These are phyloP conservation scores for Aureobasidium leucospermi DNA, from an alignment of 2,329 filamentous ascomycete genomes.

Conservation along the genomic window DNA sequence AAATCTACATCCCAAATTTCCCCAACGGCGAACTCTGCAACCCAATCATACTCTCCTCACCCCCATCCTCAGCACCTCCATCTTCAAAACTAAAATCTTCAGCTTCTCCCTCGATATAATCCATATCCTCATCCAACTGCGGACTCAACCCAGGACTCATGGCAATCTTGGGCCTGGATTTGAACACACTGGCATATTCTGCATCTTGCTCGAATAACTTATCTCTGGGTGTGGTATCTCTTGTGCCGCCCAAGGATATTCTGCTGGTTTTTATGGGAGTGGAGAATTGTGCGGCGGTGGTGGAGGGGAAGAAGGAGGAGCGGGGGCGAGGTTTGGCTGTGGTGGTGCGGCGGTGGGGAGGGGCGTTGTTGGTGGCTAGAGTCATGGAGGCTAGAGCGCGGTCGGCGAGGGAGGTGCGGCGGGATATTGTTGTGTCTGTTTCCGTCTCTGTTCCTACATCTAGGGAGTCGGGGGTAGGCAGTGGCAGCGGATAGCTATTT, in stretches of 20 bases:
- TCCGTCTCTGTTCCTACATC: slow-evolving; percentile 13
- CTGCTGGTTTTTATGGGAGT: slow-evolving; percentile 36
- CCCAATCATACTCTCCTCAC: background rate
- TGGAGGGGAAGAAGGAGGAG: slow-evolving; percentile 41
- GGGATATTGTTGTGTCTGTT: background rate
- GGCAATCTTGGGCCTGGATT: slow-evolving; percentile 71
- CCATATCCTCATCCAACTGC: background rate
- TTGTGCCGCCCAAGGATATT: slow-evolving; percentile 5
- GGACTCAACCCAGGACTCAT: slow-evolving; percentile 53
- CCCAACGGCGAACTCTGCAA: slow-evolving; percentile 1
- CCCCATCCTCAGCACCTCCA: background rate
- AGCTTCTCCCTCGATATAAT: background rate
- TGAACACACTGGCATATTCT: slow-evolving; percentile 78
- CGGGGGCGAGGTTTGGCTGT: slow-evolving; percentile 19
- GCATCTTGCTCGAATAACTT: slow-evolving; percentile 62
- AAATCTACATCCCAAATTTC: background rate
- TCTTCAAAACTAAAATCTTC: background rate
- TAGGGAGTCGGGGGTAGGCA: slow-evolving; percentile 21
- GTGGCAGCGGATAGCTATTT: slow-evolving; percentile 19
- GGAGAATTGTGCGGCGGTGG: slow-evolving; percentile 39
- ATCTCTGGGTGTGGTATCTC: slow-evolving; percentile 50
- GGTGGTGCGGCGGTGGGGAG: background rate
- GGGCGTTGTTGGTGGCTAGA: slow-evolving; percentile 39
- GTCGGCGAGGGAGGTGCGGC: slow-evolving; percentile 55
- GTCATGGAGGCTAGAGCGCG: slow-evolving; percentile 78